Base-by-base conservation (phyloP, 495 filamentous ascomycete species). In the Parmelia sp. region DNA sequence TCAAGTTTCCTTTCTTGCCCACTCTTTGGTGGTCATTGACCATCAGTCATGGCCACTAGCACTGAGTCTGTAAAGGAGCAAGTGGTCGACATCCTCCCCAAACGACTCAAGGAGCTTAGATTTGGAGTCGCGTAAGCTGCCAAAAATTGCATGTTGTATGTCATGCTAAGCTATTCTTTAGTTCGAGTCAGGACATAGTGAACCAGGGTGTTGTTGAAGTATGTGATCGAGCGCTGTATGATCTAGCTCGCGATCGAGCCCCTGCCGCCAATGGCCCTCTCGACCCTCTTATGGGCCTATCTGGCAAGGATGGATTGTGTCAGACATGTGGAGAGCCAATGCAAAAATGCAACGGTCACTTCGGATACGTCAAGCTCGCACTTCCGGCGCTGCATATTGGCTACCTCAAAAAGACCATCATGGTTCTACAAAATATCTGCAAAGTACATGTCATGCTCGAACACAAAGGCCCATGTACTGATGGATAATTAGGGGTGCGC, bases 321-420 rank as follows among this genome's bases (percentile, higher is more conserved):
- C 80, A 85, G 61, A 97, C 94, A 27, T 98, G 94, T 74, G 85
- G 88, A 56, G 82, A 87, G 65, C 80, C 82, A 14, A 77, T 97
- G 47, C 81, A 89, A 62, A 80, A 85, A 55, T 98, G 94, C 74
- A 92, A 92, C 66, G 94, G 94, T 31, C 94, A 98, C 75, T 98
- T 97, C 66, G 94, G 94, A 47, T 88, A 96, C 75, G 86, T 97
- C 64, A 83, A 87, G 72, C 82, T 98, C 27, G 90, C 92, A 11
- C 80, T 98, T 15, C 94, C 94, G 8, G 88, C 88, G 35, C 96
- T 97, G 69, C 94, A 97, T 71, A 89, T 97, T 66, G 94, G 94
- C 62, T 98, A 96, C 70, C 87, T 97, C 70, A 92, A 90, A 70
- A 88, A 92, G 66, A 90, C 93, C 49, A 90, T 95, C 64, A 83